Percentiles rank a stretch among this genome's conserved stretches.
Evolutionary conservation across 805 yeast genomes (phyloP).

Genomic region (Candida argentea): DNA sequence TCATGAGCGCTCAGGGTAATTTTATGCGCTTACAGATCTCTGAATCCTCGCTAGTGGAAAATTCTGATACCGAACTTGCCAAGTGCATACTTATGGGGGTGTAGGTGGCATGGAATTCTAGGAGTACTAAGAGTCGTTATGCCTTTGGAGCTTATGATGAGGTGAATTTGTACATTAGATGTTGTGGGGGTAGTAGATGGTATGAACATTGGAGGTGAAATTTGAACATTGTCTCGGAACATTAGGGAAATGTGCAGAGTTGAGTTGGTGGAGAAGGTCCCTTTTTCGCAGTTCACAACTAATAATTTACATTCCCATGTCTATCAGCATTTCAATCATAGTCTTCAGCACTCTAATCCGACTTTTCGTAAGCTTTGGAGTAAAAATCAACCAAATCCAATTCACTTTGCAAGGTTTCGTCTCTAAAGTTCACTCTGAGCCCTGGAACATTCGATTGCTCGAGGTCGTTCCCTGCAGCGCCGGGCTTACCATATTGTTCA

Average conservation of each 20-base stretch:
- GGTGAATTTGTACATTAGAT: too few species aligned
- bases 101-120: too few species aligned
- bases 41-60: too few species aligned
- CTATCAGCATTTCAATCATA: background rate
- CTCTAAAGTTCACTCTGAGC: conserved; percentile 73
- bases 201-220: background rate
- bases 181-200: background rate
- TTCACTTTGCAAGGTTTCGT: conserved; percentile 67
- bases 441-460: conserved; percentile 94
- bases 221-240: background rate
- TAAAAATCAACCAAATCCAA: conserved; percentile 58
- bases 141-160: too few species aligned
- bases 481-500: conserved; percentile 42
- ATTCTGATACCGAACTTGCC: too few species aligned
- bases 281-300: background rate
- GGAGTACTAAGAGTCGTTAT: too few species aligned
- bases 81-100: too few species aligned
- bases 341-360: background rate
- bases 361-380: conserved; percentile 19
- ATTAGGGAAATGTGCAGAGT: background rate
- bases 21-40: too few species aligned
- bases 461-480: conserved; percentile 76
- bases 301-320: conserved; percentile 1
- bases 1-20: too few species aligned
- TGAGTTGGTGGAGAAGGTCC: background rate